Evolutionary conservation across 176 grass and related monocot genomes (phyloP), one percentile per base, ranked within the genome.

Genomic region (Calamus simplicifolius): DNA sequence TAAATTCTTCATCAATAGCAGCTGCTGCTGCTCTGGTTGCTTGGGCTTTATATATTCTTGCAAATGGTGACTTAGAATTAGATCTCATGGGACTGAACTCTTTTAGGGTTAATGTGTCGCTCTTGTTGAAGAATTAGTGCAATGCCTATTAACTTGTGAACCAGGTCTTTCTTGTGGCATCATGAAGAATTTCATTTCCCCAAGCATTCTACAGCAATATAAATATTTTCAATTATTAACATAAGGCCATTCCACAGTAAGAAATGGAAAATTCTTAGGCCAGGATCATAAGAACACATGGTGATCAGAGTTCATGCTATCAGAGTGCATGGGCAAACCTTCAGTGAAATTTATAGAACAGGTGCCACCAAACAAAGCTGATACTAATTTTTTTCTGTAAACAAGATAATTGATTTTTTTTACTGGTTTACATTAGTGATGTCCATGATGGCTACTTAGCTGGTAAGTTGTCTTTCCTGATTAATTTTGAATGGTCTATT

Each of bases 101-200:
- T 82, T 85, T 98, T 67, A 88, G 63, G 88, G 87, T 91, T 35
- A 98, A 98, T 64, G 79, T 85, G 58, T 88, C 87, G 2, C 69
- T 98, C 69, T 98, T 69, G 87, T 92, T 3, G 18, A 98, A 75
- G 83, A 88, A 73, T 53, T 92, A 61, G 56, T 88, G 21, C 72
- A 69, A 68, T 98, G 93, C 72, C 69, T 98, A 52, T 63, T 98
- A 50, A 81, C 81, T 63, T 98, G 93, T 75, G 79, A 88, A 73
- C 84, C 84, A 0, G 84, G 93, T 75, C 73, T 98, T 53, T 98
- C 93, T 16, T 98, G 93, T 69, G 83, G 67, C 67, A 72, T 92
- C 28, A 76, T 68, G 28, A 82, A 75, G 62, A 82, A 54, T 50
- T 89, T 85, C 26, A 88, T 98, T 80, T 83, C 81, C 30, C 67